Conservation (phyloP, 2,329 filamentous ascomycete species). For the Aspergillus candidus region DNA sequence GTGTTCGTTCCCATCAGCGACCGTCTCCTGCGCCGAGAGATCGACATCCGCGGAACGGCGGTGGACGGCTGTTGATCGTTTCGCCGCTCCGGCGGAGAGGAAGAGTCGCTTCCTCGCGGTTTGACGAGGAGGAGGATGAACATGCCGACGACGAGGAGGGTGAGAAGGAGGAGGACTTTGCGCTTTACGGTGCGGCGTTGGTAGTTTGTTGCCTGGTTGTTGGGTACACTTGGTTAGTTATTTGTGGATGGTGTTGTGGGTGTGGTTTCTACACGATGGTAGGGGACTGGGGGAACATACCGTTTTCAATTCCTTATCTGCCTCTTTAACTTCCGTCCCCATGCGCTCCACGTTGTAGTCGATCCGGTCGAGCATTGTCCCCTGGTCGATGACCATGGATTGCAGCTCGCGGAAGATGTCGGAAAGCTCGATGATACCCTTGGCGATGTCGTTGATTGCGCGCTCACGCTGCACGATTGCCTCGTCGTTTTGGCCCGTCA, state of each 20-base stretch:
- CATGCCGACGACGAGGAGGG: slow-evolving; percentile 76
- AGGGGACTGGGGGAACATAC: slow-evolving; percentile 33
- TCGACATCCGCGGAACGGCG: slow-evolving; percentile 14
- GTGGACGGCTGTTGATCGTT: slow-evolving; percentile 15
- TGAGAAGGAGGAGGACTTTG: slow-evolving; percentile 83
- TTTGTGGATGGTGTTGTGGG: background rate
- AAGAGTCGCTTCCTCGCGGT: slow-evolving; percentile 49
- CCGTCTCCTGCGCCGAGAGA: slow-evolving; percentile 19
- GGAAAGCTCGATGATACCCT: slow-evolving; percentile 93
- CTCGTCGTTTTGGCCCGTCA: slow-evolving; percentile 61
- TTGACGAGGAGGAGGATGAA: slow-evolving; percentile 80
- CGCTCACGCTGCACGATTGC: slow-evolving; percentile 86
- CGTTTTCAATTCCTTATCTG: slow-evolving; percentile 84
- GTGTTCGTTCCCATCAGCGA: slow-evolving; percentile 18
- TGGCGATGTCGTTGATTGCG: slow-evolving; percentile 96
- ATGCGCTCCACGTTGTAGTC: slow-evolving; percentile 98
- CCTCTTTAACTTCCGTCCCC: slow-evolving; percentile 85
- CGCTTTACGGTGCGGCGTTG: slow-evolving; percentile 83
- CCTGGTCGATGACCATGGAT: slow-evolving; percentile 89
- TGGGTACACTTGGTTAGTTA: slow-evolving; percentile 1
- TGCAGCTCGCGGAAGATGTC: slow-evolving; percentile 97
- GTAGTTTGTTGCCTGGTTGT: slow-evolving; percentile 64
- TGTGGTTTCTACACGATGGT: background rate
- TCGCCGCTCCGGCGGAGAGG: slow-evolving; percentile 12
- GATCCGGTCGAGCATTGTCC: slow-evolving; percentile 85